Evolutionary conservation across 169 alveolate species (phyloP), one percentile per base, ranked within the genome.

Genomic region (Plasmodium berghei): DNA sequence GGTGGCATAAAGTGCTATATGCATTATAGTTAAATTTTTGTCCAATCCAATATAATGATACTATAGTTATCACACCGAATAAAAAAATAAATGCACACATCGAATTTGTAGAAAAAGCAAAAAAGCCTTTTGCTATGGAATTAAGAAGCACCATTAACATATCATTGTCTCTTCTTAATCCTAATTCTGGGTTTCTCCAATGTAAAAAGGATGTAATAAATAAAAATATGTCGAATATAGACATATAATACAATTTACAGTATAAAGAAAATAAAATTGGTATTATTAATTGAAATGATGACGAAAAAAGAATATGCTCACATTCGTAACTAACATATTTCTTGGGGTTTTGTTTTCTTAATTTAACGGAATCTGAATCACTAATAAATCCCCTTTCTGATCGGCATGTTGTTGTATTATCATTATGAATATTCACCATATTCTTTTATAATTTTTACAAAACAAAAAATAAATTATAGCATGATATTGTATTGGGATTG

Each of bases 121-220:
- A 56, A 5, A 63, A 4, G 1, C 22, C 45, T 18, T 75, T 73
- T 2, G 24, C n/a, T n/a, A 75, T 10, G 14, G 49, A n/a, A 20
- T 62, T 75, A 6, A 48, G 5, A 1, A 49, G 0, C 10, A 34
- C 24, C 89, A 75, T 63, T 1, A 22, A 10, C 22, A 75, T 75
- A 40, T 75, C 89, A n/a, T 40, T 6, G 9, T 24, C 28, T 42
- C 89, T 63, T 24, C 70, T 26, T 49, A 63, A 12, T 0, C 89
- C 89, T 34, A 75, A 9, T 20, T 63, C 74, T 12, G 89, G 89
- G 5, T 75, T 75, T 24, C 77, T 63, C 89, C 89, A 75, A 28
- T 75, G 89, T 49, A 75, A 22, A 45, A 75, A 9, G 0, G 89
- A 75, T 9, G 89, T 63, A 24, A 63, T 3, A 63, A 75, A 49